Percentiles rank a stretch among this genome's conserved stretches.
These are phyloP conservation scores for Takakia lepidozioides DNA, from an alignment of 225 moss, liverwort and hornwort genomes.

Conservation along the genomic window DNA sequence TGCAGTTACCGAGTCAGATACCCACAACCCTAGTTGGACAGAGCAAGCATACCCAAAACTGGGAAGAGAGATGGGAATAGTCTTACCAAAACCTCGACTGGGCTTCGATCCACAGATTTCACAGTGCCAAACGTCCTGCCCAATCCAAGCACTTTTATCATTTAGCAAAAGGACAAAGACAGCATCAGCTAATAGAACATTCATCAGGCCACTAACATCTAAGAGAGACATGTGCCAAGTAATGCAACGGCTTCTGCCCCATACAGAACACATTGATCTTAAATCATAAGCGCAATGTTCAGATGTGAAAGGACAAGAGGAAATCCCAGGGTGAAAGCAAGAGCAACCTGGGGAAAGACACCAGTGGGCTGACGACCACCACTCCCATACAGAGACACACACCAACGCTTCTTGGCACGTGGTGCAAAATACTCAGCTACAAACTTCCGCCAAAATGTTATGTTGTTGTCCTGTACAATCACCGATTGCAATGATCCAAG, in stretches of 20 bases:
- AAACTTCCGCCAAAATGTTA: conserved; percentile 91
- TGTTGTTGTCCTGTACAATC: conserved; percentile 79
- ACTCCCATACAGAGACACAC: conserved; percentile 89
- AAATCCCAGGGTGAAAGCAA: too few species aligned
- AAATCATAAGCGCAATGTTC: too few species aligned
- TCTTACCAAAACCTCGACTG: conserved; percentile 53
- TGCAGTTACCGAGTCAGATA: too few species aligned
- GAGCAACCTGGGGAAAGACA: conserved; percentile 83
- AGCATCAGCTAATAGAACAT: too few species aligned
- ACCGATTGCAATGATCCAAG: neutral
- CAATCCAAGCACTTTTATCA: neutral
- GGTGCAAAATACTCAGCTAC: conserved; percentile 84
- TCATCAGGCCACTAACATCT: too few species aligned
- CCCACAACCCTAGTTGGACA: too few species aligned
- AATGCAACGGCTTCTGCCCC: too few species aligned
- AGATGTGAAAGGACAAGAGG: too few species aligned
- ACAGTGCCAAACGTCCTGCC: conserved; percentile 59
- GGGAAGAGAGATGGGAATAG: too few species aligned
- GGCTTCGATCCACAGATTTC: conserved; percentile 53
- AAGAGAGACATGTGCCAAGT: too few species aligned
- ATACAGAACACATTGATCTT: too few species aligned
- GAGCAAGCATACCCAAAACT: too few species aligned
- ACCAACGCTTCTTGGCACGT: conserved; percentile 97
- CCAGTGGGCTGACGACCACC: conserved; percentile 99
- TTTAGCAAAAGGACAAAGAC: neutral